Conservation (phyloP, 805 yeast genomes). For the Cyberlindnera nakhonratchasimensis region DNA sequence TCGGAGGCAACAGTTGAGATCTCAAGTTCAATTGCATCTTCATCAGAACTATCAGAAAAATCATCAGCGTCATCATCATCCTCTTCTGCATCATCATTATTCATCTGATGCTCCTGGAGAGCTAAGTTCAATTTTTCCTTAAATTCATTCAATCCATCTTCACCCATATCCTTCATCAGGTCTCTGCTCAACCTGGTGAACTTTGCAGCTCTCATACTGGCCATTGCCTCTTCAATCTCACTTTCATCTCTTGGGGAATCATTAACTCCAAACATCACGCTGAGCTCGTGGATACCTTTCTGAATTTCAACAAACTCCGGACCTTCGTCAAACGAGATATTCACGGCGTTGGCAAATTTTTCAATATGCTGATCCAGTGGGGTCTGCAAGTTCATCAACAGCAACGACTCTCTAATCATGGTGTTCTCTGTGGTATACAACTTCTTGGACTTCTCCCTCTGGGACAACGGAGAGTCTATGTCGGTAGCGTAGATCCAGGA, state of each 20-base stretch:
- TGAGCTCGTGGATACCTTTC: conserved; percentile 8
- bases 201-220: conserved; percentile 21
- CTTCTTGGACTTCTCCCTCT: neutral
- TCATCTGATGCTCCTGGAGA: neutral
- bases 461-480: conserved; percentile 5
- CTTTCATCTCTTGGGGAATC: neutral
- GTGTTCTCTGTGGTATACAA: conserved; percentile 2
- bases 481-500: conserved; percentile 26
- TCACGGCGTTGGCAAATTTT: conserved; percentile 6
- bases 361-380: conserved; percentile 9
- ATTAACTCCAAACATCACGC: conserved; percentile 5
- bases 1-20: neutral
- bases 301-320: conserved; percentile 12
- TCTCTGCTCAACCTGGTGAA: conserved; percentile 18
- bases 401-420: conserved; percentile 5
- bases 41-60: too few species aligned
- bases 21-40: too few species aligned
- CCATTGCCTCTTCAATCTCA: conserved; percentile 18
- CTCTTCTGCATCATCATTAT: neutral
- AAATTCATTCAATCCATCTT: neutral
- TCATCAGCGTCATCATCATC: conserved; percentile 1
- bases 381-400: conserved; percentile 3
- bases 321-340: conserved; percentile 11
- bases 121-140: conserved; percentile 1
- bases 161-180: conserved; percentile 7